Evolutionary conservation across 1,284 basidiomycete genomes (phyloP), one percentile per base, ranked within the genome.

Genomic region (Entoloma clypeatum): DNA sequence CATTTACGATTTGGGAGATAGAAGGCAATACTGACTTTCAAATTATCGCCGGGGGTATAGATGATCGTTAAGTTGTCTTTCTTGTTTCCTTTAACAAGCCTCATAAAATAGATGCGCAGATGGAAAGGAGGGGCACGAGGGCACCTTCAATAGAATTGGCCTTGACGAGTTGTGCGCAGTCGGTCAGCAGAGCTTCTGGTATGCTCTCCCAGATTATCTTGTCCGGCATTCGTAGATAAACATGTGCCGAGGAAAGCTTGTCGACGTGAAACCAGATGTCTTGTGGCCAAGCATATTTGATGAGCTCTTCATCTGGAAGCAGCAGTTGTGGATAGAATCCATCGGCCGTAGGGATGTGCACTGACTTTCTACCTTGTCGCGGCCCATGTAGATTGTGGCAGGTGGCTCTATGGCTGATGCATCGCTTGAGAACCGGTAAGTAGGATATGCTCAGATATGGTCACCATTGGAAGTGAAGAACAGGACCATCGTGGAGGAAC

Each of bases 141-240:
- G 22, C 52, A 88, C 92, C 91, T 72, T 97, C 92, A 41, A 99
- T 99, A 3, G 90, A 94, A 57, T 98, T 98, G 0, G 95, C 94
- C 64, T 99, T 99, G 30, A 97, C 93, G 1, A 99, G 72, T 62
- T 99, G 95, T 0, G 92, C 89, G 49, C 90, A 90, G 60, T 99
- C 94, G 7, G 72, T 71, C 17, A 98, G 67, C 7, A 97, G 67
- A 0, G 78, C 68, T 39, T 86, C 75, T 0, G 95, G 94, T 30
- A 99, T 88, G 7, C 69, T 62, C 13, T 98, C 92, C 92, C 94
- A 99, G 11, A 73, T 64, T 71, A 90, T 85, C n/a, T 62, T 67
- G 5, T 79, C 74, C 0, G 87, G 76, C 68, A 97, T 81, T 13
- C 94, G 86, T 10, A 98, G 69, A 61, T 99, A 99, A 33, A 96